Percentiles rank a stretch among this genome's conserved stretches.
These are phyloP conservation scores for Gonapodya prolifera DNA, from an alignment of 192 early-diverging fungal genomes.

Conservation along the genomic window DNA sequence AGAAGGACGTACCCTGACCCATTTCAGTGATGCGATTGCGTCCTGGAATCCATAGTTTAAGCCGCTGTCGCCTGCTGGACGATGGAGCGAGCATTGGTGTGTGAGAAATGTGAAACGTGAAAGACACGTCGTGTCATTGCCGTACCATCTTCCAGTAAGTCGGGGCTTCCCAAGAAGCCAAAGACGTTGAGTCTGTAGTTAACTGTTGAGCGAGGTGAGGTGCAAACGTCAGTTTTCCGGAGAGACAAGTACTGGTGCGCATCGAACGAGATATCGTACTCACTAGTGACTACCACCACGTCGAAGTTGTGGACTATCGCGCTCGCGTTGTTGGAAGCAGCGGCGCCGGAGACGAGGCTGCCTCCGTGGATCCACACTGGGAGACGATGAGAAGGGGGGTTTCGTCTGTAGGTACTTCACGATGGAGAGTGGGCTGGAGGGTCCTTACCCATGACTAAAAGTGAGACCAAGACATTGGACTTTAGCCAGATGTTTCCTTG, in stretches of 20 bases:
- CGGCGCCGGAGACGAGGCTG: conserved; percentile 18
- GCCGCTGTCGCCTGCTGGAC: not conserved
- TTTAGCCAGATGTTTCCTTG: not conserved
- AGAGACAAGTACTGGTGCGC: not conserved
- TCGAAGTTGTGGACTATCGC: not conserved
- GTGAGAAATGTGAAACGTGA: not conserved
- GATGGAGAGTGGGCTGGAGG: too few relatives aligned
- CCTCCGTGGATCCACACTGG: conserved; percentile 24
- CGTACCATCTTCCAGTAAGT: conserved; percentile 1
- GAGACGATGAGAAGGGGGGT: not conserved
- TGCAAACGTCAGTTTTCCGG: not conserved
- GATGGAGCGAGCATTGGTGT: not conserved
- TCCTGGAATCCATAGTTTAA: conserved; percentile 26
- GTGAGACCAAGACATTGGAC: not conserved
- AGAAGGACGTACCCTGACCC: too few relatives aligned
- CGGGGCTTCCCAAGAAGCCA: conserved; percentile 17
- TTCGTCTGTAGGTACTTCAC: not conserved
- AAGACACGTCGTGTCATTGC: not conserved
- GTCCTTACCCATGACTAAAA: not conserved
- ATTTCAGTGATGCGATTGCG: conserved; percentile 29
- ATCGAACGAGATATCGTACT: not conserved
- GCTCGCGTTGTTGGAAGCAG: conserved; percentile 10
- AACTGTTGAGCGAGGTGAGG: conserved; percentile 10
- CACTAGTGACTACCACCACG: conserved; percentile 18
- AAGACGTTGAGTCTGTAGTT: conserved; percentile 29